These are phyloP conservation scores for Flagelloscypha sp. DNA, from an alignment of 768 basidiomycete genomes.

Conservation along the genomic window DNA sequence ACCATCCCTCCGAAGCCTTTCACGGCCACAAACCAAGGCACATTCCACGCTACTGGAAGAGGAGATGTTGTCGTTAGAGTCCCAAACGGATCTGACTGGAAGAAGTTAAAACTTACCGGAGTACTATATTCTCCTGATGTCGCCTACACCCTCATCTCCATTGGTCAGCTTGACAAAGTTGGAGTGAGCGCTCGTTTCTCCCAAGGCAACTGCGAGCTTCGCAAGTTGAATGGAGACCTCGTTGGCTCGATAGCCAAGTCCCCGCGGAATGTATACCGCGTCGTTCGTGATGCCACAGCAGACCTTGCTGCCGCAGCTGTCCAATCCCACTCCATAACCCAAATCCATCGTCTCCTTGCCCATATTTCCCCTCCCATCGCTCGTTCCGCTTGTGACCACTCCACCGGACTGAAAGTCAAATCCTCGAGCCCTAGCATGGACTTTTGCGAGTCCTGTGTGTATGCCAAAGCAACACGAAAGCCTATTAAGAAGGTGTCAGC, in stretches of 20 bases:
- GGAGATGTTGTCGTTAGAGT: slow-evolving; percentile 16
- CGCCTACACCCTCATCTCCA: slow-evolving; percentile 25
- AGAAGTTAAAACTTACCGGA: slow-evolving; percentile 19
- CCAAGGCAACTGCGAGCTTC: not conserved
- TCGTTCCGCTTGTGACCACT: slow-evolving; percentile 17
- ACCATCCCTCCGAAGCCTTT: slow-evolving; percentile 15
- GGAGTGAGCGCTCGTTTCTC: slow-evolving; percentile 4
- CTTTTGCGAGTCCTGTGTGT: slow-evolving; percentile 35
- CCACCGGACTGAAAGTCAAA: slow-evolving; percentile 20
- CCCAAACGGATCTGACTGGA: slow-evolving; percentile 16
- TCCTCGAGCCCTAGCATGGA: slow-evolving; percentile 10
- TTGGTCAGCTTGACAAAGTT: slow-evolving; percentile 9
- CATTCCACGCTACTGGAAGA: slow-evolving; percentile 14
- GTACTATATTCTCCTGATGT: slow-evolving; percentile 31
- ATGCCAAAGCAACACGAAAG: slow-evolving; percentile 31
- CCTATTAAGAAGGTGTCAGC: slow-evolving; percentile 16
- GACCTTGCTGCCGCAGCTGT: slow-evolving; percentile 7
- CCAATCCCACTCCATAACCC: slow-evolving; percentile 17
- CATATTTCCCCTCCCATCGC: slow-evolving; percentile 23
- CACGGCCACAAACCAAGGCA: slow-evolving; percentile 15
- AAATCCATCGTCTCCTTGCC: slow-evolving; percentile 25
- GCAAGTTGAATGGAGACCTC: not conserved
- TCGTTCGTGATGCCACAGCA: slow-evolving; percentile 13
- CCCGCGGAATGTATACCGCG: slow-evolving; percentile 17
- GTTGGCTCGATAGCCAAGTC: slow-evolving; percentile 18